phyloP scores from a whole-genome alignment of 352 stramenopile species.

The Globisporangium mamillatum region DNA sequence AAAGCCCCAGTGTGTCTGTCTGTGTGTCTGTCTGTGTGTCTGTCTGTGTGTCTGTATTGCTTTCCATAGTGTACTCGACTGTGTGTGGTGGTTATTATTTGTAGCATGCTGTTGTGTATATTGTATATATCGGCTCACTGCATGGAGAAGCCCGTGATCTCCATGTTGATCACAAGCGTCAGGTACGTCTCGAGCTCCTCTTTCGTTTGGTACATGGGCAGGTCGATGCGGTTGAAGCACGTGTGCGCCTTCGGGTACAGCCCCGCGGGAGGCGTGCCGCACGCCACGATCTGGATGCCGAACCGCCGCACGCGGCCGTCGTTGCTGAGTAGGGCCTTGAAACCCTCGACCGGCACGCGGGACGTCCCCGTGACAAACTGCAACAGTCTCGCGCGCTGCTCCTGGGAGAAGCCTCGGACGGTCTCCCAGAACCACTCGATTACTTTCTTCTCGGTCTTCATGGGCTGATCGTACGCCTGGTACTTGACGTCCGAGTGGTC shows the following conservation, averaged over 20 bases:
- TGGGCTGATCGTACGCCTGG: conserved; percentile 61
- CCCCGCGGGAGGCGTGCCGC: conserved; percentile 62
- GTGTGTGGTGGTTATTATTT: background rate
- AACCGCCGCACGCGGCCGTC: conserved; percentile 92
- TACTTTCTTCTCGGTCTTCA: conserved; percentile 53
- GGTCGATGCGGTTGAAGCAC: conserved; percentile 87
- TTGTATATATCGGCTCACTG: conserved; percentile 70
- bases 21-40: background rate
- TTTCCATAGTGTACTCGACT: conserved; percentile 3
- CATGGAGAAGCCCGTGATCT: conserved; percentile 96
- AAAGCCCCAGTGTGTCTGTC: background rate
- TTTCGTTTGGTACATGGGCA: conserved; percentile 72
- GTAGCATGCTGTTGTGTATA: background rate
- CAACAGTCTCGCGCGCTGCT: conserved; percentile 83
- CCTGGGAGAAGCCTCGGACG: conserved; percentile 72
- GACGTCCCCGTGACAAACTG: conserved; percentile 91
- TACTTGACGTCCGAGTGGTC: conserved; percentile 82
- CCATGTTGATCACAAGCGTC: conserved; percentile 97
- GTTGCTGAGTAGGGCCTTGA: conserved; percentile 84
- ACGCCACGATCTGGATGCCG: conserved; percentile 93
- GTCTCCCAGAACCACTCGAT: conserved; percentile 91
- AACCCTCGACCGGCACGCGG: conserved; percentile 93
- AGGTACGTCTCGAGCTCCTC: conserved; percentile 94
- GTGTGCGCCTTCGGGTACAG: conserved; percentile 86
- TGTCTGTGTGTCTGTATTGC: background rate